Evolutionary conservation across 1,284 basidiomycete species (phyloP), one percentile per base, ranked within the genome.

Genomic region (Cryptococcus sp.): DNA sequence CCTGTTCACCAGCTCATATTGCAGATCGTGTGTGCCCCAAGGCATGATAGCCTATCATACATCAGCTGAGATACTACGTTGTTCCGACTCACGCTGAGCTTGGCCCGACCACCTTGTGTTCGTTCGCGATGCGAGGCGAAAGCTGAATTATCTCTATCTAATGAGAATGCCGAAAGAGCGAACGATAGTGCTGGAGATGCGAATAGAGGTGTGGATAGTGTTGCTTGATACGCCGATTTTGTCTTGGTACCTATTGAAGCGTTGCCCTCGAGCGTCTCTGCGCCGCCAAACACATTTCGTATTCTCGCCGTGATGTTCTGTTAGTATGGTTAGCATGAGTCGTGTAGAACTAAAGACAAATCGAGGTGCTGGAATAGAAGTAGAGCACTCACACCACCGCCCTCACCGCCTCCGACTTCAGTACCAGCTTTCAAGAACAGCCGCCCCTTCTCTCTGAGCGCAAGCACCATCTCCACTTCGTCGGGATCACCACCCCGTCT

Each of bases 331-430:
- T 50, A 55, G 48, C 43, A 55, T 23, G 15, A 49, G 23, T 10
- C 17, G 29, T 13, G 10, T 54, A 3, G 19, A 17, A 15, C 16
- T 46, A 5, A 7, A 23, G 16, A 1, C 5, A 40, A 20, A n/a
- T 0, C 22, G 20, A 26, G 43, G 39, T 47, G 39, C 38, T 17
- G 17, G 23, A 22, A 13, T 41, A 6, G 40, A 37, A 38, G 5
- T 2, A 49, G 17, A 46, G 20, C 8, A 84, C 89, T 72, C 72
- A 91, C 91, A 22, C 90, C 91, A 54, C 82, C 91, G 8, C 92
- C 95, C 76, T 98, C 95, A 52, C 89, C 89, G 57, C 96, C 93
- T 10, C 96, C 96, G 4, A 98, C 83, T 71, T 98, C 93, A 1
- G 95, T 98, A 1, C 89, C 85, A 0, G 88, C 92, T 68, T 90